Conservation (phyloP, 1,284 basidiomycete genomes). For the Cryptococcus jaspeensis region DNA sequence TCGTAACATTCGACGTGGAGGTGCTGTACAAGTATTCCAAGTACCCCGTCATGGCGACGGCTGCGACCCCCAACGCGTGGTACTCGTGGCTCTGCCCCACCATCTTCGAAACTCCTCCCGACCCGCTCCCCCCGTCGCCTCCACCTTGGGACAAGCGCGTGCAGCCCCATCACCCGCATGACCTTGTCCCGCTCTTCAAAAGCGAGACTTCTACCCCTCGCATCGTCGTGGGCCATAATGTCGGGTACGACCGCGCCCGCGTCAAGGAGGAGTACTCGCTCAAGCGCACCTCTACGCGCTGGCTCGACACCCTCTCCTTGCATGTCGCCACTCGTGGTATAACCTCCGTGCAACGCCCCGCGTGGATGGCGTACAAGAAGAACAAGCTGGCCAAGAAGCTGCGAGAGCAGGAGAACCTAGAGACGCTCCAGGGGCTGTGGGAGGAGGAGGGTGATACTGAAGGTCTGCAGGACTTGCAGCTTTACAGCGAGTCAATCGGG, state of each 20-base stretch:
- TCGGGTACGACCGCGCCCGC: conserved; percentile 87
- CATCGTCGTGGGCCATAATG: conserved; percentile 88
- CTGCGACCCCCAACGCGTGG: conserved; percentile 80
- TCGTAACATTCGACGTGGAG: conserved; percentile 88
- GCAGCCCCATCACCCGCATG: conserved; percentile 26
- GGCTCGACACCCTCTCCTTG: conserved; percentile 91
- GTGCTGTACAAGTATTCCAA: conserved; percentile 80
- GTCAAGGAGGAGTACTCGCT: conserved; percentile 83
- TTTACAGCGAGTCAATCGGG: conserved; percentile 39
- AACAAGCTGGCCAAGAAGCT: conserved; percentile 50
- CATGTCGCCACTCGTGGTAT: conserved; percentile 95
- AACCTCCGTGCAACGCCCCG: conserved; percentile 89
- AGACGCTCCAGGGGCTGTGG: conserved; percentile 53
- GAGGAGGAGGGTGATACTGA: conserved; percentile 56
- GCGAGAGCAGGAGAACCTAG: conserved; percentile 38
- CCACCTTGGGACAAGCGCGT: conserved; percentile 33
- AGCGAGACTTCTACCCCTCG: conserved; percentile 51
- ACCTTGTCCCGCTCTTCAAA: conserved; percentile 44
- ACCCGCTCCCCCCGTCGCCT: conserved; percentile 1
- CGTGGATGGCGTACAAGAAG: conserved; percentile 77
- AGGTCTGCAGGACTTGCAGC: conserved; percentile 27
- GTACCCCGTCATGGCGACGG: conserved; percentile 87
- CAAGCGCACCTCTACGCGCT: conserved; percentile 69
- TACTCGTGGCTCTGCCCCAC: conserved; percentile 96
- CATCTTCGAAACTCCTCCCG: conserved; percentile 61